A percentile compares a stretch with the other conserved stretches of the same genome.
phyloP scores from a whole-genome alignment of 2,329 filamentous ascomycete species.

The Plenodomus tracheiphilus region DNA sequence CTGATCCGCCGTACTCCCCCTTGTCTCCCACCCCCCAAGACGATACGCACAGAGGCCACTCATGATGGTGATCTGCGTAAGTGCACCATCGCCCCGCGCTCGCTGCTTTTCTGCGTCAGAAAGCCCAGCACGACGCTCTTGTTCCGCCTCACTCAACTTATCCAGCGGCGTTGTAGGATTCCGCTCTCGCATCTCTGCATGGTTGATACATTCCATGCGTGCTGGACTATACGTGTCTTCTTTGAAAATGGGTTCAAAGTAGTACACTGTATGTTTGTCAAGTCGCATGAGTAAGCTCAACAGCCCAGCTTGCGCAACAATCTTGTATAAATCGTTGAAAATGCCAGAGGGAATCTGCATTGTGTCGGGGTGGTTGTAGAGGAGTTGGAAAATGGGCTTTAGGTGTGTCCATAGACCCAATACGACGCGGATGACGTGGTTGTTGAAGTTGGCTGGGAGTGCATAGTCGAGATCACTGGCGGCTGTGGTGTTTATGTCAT shows the following conservation, averaged over 20 bases:
- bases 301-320: slow-evolving; percentile 23
- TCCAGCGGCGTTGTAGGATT: slow-evolving; percentile 3
- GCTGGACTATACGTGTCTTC: slow-evolving; percentile 21
- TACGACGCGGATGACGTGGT: slow-evolving; percentile 22
- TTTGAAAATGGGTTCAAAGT: slow-evolving; percentile 29
- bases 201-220: slow-evolving; percentile 30
- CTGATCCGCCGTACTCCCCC: background rate
- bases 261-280: slow-evolving; percentile 32
- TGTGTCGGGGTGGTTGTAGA: background rate
- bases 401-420: slow-evolving; percentile 25
- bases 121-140: slow-evolving; percentile 1
- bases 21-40: slow-evolving; percentile 29
- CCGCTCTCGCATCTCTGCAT: slow-evolving; percentile 2
- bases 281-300: slow-evolving; percentile 30
- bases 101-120: slow-evolving; percentile 11
- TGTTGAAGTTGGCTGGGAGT: slow-evolving; percentile 29
- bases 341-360: background rate
- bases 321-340: slow-evolving; percentile 6
- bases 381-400: background rate
- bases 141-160: background rate
- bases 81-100: slow-evolving; percentile 12
- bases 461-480: background rate
- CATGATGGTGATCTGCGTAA: slow-evolving; percentile 28
- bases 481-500: background rate
- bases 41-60: slow-evolving; percentile 29